phyloP scores from a whole-genome alignment of 176 grass and related monocot genomes.

The Bolboschoenus planiculmis region DNA sequence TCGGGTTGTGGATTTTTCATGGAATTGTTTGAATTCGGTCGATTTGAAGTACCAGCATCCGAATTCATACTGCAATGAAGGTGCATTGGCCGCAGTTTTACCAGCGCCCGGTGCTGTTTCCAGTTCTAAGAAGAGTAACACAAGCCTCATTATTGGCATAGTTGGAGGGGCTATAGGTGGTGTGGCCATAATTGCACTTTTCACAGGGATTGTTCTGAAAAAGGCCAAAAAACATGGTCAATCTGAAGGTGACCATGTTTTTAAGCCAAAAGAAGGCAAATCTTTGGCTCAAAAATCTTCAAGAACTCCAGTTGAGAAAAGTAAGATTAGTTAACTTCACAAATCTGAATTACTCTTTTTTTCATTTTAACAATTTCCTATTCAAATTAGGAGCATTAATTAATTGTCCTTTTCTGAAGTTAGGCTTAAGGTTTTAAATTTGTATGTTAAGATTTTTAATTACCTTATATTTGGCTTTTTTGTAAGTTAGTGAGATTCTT shows the following conservation, averaged over 20 bases:
- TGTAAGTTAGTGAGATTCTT: neutral
- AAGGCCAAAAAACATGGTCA: slow-evolving; percentile 29
- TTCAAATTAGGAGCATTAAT: neutral
- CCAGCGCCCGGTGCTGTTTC: slow-evolving; percentile 34
- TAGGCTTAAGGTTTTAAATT: neutral
- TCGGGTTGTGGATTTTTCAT: slow-evolving; percentile 43
- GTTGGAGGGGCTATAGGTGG: slow-evolving; percentile 51
- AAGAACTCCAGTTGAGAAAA: slow-evolving; percentile 58
- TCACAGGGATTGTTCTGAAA: slow-evolving; percentile 43
- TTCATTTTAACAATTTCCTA: neutral
- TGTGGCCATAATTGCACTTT: slow-evolving; percentile 42
- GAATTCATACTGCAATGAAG: slow-evolving; percentile 50
- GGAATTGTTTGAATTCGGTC: slow-evolving; percentile 57
- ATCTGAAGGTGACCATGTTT: slow-evolving; percentile 27
- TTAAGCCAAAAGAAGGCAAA: slow-evolving; percentile 30
- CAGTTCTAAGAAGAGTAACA: slow-evolving; percentile 31
- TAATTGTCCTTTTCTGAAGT: neutral
- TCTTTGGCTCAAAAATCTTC: slow-evolving; percentile 13
- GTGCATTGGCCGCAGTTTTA: slow-evolving; percentile 61
- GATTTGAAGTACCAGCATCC: slow-evolving; percentile 48
- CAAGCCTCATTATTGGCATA: slow-evolving; percentile 50
- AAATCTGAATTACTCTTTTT: slow-evolving; percentile 4
- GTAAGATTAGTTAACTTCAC: slow-evolving; percentile 34
- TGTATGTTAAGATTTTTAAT: neutral
- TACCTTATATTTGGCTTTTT: neutral